phyloP scores from a whole-genome alignment of 768 basidiomycete genomes.

The Omphalotus guepiniiformis region DNA sequence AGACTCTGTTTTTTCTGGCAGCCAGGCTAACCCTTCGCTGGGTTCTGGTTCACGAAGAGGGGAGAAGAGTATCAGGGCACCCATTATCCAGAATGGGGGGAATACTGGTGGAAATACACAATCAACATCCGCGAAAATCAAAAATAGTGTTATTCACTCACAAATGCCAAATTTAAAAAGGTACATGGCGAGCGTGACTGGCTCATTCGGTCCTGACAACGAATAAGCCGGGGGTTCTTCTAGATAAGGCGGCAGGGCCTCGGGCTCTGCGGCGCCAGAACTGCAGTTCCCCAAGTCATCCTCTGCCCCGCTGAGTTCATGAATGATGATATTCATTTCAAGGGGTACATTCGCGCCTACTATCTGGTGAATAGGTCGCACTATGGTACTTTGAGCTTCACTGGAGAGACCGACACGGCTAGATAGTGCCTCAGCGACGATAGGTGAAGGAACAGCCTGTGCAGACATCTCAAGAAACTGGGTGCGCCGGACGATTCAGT shows the following conservation, averaged over 20 bases:
- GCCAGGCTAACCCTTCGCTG: slow-evolving; percentile 21
- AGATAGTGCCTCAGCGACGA: too few species aligned
- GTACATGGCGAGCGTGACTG: slow-evolving; percentile 17
- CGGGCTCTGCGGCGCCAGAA: not conserved
- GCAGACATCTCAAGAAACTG: too few species aligned
- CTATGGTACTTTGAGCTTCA: too few species aligned
- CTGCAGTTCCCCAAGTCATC: too few species aligned
- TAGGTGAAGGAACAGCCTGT: too few species aligned
- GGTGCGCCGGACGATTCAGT: too few species aligned
- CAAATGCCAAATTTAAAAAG: slow-evolving; percentile 48
- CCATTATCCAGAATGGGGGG: slow-evolving; percentile 44
- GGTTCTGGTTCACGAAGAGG: slow-evolving; percentile 33
- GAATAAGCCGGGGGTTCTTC: slow-evolving; percentile 7
- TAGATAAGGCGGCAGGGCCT: slow-evolving; percentile 5
- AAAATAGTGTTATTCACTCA: slow-evolving; percentile 24
- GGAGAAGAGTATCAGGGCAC: slow-evolving; percentile 33
- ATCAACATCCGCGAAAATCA: not conserved
- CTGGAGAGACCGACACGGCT: too few species aligned
- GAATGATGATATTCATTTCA: too few species aligned
- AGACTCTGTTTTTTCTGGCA: slow-evolving; percentile 24
- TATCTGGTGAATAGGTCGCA: too few species aligned
- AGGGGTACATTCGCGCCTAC: too few species aligned
- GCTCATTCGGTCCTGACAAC: slow-evolving; percentile 5
- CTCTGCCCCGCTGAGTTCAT: too few species aligned
- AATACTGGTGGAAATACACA: slow-evolving; percentile 30